Evolutionary conservation across 108 stramenopile genomes (phyloP), one percentile per base, ranked within the genome.

Genomic region (Fistulifera pelliculosa): DNA sequence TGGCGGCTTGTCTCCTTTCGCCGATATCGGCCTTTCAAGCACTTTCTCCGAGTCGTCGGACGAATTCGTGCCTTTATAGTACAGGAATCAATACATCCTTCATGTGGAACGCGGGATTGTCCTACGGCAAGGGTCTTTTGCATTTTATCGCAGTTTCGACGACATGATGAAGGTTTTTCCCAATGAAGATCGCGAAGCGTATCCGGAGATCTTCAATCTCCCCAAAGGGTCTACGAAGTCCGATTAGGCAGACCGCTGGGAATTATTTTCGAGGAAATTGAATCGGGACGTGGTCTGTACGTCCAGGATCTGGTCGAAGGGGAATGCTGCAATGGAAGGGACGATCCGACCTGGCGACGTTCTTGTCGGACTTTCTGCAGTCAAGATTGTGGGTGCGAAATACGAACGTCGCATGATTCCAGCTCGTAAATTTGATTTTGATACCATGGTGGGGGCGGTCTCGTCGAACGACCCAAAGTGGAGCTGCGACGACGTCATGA

Each of bases 191-290:
- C 72, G 73, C 12, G 24, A 74, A 22, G 68, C 55, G 10, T 90
- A 68, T 66, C 89, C 89, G 11, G 85, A 87, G 43, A 69, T 86
- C 28, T 85, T 90, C 56, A 65, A 64, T 27, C 27, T 85, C 6
- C 86, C 90, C 0, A 79, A 79, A 56, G 90, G 90, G 70, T 79
- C 1, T 92, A 77, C 43, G 90, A 92, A 76, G 90, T 92, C 2
- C 52, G 54, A 22, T 52, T 92, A 26, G 52, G 56, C 50, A 81
- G 68, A 53, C 90, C 90, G 38, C 61, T 82, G 16, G 90, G 90
- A 3, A 87, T 92, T n/a, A 45, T 87, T 15, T 92, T 92, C 62
- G 90, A 92, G 69, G 90, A 92, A 38, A 78, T 87, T 47, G 84
- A 85, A 49, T 49, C 54, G 11, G 78, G 80, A 0, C 54, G 66